Evolutionary conservation across 495 filamentous ascomycete genomes (phyloP).

Genomic region (Terfezia claveryi): DNA sequence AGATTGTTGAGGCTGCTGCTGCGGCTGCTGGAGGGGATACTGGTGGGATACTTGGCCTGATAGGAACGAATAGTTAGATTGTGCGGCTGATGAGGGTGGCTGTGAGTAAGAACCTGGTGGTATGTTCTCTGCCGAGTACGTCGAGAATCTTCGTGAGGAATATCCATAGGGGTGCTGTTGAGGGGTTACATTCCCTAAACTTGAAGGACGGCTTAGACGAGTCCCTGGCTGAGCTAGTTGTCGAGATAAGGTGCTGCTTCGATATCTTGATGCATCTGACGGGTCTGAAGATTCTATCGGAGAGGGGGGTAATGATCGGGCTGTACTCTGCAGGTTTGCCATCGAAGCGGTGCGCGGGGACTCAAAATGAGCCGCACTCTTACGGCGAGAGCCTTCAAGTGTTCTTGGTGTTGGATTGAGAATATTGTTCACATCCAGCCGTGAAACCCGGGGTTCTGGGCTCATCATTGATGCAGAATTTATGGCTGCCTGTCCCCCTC

Average conservation of each 20-base stretch:
- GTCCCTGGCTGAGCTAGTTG: conserved; percentile 12
- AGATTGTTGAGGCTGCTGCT: not conserved
- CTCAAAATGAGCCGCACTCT: conserved; percentile 14
- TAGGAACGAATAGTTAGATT: conserved; percentile 12
- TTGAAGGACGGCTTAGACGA: not conserved
- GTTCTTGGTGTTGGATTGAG: conserved; percentile 17
- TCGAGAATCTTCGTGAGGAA: not conserved
- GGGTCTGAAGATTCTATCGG: conserved; percentile 13
- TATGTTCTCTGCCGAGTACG: not conserved
- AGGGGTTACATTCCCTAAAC: not conserved
- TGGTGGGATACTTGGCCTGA: conserved; percentile 3
- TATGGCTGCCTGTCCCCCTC: not conserved
- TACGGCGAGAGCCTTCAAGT: conserved; percentile 11
- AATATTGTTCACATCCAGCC: conserved; percentile 17
- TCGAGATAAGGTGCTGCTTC: conserved; percentile 9
- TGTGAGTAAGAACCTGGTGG: not conserved
- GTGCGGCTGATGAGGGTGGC: conserved; percentile 8
- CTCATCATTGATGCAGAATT: conserved; percentile 10
- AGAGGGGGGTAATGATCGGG: conserved; percentile 14
- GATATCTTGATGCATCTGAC: conserved; percentile 8
- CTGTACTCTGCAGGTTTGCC: conserved; percentile 9
- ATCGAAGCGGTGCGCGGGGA: conserved; percentile 12
- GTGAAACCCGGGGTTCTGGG: conserved; percentile 12
- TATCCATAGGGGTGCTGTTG: not conserved
- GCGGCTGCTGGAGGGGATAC: not conserved